Conservation (phyloP, 352 stramenopile genomes). For the Albugo laibachii region DNA sequence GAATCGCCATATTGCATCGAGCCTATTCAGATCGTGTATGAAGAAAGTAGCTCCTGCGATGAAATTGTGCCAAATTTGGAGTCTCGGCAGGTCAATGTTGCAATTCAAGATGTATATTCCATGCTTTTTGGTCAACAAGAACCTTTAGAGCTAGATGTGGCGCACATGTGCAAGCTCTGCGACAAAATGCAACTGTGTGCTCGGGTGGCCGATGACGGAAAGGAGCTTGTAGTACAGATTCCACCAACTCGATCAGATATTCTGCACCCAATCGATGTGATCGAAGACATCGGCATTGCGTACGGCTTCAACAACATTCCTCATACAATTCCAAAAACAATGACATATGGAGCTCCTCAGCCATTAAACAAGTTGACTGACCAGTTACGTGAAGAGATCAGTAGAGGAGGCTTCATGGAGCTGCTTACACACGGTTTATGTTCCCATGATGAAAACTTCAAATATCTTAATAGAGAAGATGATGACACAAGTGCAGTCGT, state of each 20-base stretch:
- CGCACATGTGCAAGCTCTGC: constrained; percentile 84
- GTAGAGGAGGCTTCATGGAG: constrained; percentile 93
- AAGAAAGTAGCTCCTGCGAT: constrained; percentile 37
- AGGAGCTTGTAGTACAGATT: constrained; percentile 83
- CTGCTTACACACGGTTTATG: constrained; percentile 95
- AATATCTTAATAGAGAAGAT: constrained; percentile 74
- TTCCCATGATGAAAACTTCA: constrained; percentile 96
- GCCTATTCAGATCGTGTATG: constrained; percentile 93
- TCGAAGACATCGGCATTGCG: constrained; percentile 98
- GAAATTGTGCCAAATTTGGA: constrained; percentile 84
- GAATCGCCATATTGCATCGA: constrained; percentile 92
- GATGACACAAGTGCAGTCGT: constrained; percentile 80
- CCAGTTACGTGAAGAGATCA: constrained; percentile 95
- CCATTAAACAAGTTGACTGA: constrained; percentile 97
- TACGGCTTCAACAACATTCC: constrained; percentile 99
- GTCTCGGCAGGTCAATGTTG: constrained; percentile 72
- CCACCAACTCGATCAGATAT: constrained; percentile 96
- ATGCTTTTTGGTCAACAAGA: constrained; percentile 72
- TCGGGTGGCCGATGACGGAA: constrained; percentile 22
- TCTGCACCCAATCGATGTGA: constrained; percentile 97
- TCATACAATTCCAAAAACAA: constrained; percentile 85
- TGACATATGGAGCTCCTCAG: constrained; percentile 90
- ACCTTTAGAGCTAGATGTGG: constrained; percentile 60
- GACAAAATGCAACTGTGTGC: constrained; percentile 98
- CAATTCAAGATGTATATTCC: constrained; percentile 74